Evolutionary conservation across 2,329 filamentous ascomycete genomes (phyloP), one percentile per base, ranked within the genome.

Genomic region (Triangularia verruculosa): DNA sequence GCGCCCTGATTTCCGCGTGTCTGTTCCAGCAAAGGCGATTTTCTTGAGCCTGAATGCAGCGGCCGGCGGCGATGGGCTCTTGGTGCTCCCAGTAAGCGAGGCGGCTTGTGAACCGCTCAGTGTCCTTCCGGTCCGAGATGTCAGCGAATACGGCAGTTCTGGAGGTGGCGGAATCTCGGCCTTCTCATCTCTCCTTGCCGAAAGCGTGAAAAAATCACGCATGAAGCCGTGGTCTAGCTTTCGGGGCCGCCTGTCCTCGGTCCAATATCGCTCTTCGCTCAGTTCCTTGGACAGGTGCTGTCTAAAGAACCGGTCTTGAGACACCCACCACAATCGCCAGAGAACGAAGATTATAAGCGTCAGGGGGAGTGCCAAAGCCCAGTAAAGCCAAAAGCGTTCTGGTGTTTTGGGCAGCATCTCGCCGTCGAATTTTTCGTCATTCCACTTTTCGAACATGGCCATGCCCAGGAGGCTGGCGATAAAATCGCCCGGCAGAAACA

Each of bases 191-290:
- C 74, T 66, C 12, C 76, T 64, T 2, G 76, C 74, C 1, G 76
- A 78, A 20, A 78, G 70, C 51, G 75, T 76, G 61, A 81, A 78
- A 67, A 81, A 80, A 64, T 81, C 79, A 66, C 79, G 74, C 57
- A 74, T 62, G 65, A 80, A 81, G 12, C 75, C 76, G 7, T 77
- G 75, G 68, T 80, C 77, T 8, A 81, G 72, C 28, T 74, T 70
- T 9, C 79, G 73, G 52, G 78, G 78, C 62, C 73, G 75, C 9
- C 78, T 77, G 59, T 80, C 78, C 8, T 76, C 73, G 1, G 79
- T 81, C 79, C 79, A 81, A 74, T 78, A 81, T 9, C 78, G 73
- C 73, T 81, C 78, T 71, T 80, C 78, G 66, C 78, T 80, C n/a
- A 81, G 75, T 61, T 81, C 79, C 63, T 75, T 74, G 64, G 77